These are phyloP conservation scores for Carex parvula DNA, from an alignment of 176 grass and related monocot species.

Conservation along the genomic window DNA sequence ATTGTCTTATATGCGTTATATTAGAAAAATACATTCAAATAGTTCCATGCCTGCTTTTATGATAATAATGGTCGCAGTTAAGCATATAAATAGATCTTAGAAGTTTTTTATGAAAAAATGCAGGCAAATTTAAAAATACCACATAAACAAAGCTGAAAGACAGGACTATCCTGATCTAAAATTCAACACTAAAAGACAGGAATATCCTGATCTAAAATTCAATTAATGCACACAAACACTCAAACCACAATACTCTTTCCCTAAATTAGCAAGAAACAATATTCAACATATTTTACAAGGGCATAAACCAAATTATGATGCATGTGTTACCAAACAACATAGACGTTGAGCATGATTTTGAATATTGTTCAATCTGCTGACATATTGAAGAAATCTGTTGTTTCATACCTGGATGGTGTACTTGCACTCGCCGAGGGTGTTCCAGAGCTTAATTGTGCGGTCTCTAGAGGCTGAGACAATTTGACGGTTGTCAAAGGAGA, in stretches of 20 bases:
- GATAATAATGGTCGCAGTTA: background rate
- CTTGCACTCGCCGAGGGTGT: slow-evolving; percentile 96
- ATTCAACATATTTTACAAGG: background rate
- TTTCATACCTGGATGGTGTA: slow-evolving; percentile 65
- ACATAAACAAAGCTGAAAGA: background rate
- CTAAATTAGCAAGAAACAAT: background rate
- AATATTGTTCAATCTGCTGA: background rate
- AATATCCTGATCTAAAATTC: background rate
- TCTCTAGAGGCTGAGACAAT: slow-evolving; percentile 88
- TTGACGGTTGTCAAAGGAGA: slow-evolving; percentile 91
- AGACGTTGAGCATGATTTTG: background rate
- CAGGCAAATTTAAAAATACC: background rate
- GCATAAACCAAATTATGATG: background rate
- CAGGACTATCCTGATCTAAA: background rate
- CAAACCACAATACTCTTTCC: background rate
- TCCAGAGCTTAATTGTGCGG: slow-evolving; percentile 92
- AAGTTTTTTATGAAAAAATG: background rate
- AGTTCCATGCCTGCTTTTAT: background rate
- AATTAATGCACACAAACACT: background rate
- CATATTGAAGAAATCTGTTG: background rate
- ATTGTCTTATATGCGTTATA: background rate
- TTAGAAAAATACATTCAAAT: background rate
- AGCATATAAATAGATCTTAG: background rate
- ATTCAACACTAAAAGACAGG: background rate
- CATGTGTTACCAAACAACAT: background rate